Evolutionary conservation across 1,139 yeast genomes (phyloP).

Genomic region (Sugiyamaella pinicola): DNA sequence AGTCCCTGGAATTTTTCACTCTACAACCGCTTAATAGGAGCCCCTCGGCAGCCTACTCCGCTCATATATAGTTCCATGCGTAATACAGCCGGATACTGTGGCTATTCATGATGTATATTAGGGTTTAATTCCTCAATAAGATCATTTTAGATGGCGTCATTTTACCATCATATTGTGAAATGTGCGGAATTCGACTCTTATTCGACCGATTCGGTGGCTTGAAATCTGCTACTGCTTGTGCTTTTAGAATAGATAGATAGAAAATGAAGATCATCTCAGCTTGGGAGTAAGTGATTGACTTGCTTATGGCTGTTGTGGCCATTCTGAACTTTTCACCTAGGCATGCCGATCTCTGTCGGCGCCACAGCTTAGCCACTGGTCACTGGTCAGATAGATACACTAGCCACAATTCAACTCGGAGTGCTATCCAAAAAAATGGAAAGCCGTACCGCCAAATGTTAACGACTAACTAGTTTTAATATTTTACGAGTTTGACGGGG

Average conservation of each 20-base stretch:
- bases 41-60: background rate
- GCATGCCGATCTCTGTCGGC: background rate
- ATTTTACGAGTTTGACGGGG: too few species aligned
- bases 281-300: too few species aligned
- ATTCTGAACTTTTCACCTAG: background rate
- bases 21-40: too few species aligned
- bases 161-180: background rate
- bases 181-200: background rate
- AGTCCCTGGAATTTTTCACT: conserved; percentile 16
- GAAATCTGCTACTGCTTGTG: too few species aligned
- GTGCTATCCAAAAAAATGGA: too few species aligned
- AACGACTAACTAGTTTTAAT: too few species aligned
- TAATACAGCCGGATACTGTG: background rate
- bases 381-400: too few species aligned
- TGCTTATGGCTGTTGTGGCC: background rate
- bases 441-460: too few species aligned
- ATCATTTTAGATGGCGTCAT: conserved; percentile 11
- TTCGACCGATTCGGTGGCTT: conserved; percentile 12
- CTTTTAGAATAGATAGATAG: background rate
- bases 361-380: background rate
- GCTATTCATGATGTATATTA: background rate
- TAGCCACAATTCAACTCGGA: too few species aligned
- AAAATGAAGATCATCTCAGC: background rate
- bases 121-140: conserved; percentile 2
- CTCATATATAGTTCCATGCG: background rate